phyloP scores from a whole-genome alignment of 2,329 filamentous ascomycete genomes.

The Ascochyta viciae-villosae region DNA sequence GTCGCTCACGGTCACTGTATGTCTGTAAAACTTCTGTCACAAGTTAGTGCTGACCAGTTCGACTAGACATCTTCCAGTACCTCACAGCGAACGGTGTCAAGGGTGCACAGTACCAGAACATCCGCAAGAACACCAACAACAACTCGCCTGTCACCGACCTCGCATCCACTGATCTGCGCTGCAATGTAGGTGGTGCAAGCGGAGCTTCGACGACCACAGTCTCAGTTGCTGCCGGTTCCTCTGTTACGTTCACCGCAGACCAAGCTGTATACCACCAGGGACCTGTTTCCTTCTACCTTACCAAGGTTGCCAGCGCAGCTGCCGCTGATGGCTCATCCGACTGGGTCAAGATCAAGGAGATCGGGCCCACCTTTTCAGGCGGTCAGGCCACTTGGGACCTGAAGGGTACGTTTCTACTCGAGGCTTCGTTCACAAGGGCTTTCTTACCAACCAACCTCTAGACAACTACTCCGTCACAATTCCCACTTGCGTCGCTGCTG shows the following conservation, averaged over 20 bases:
- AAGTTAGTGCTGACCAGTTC: not conserved
- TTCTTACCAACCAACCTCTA: slow-evolving; percentile 21
- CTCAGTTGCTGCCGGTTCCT: slow-evolving; percentile 45
- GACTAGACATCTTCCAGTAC: slow-evolving; percentile 47
- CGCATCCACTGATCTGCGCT: slow-evolving; percentile 42
- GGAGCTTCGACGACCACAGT: slow-evolving; percentile 42
- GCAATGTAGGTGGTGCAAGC: slow-evolving; percentile 44
- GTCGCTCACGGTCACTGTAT: slow-evolving; percentile 48
- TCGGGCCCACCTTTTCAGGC: slow-evolving; percentile 46
- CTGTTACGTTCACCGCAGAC: slow-evolving; percentile 46
- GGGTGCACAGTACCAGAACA: slow-evolving; percentile 45
- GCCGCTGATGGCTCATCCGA: slow-evolving; percentile 47
- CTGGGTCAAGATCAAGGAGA: slow-evolving; percentile 52
- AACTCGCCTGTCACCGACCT: slow-evolving; percentile 48
- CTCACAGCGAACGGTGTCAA: slow-evolving; percentile 47
- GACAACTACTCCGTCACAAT: slow-evolving; percentile 49
- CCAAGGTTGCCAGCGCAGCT: slow-evolving; percentile 43
- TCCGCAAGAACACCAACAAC: slow-evolving; percentile 48
- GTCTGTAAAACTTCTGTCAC: not conserved
- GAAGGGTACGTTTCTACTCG: slow-evolving; percentile 28
- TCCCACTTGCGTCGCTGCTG: slow-evolving; percentile 51
- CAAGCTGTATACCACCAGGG: slow-evolving; percentile 50
- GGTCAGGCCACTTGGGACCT: slow-evolving; percentile 45
- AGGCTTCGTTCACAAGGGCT: not conserved
- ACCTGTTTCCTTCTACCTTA: slow-evolving; percentile 48